phyloP scores from a whole-genome alignment of 345 rosid species.

The Carallia pectinifolia region DNA sequence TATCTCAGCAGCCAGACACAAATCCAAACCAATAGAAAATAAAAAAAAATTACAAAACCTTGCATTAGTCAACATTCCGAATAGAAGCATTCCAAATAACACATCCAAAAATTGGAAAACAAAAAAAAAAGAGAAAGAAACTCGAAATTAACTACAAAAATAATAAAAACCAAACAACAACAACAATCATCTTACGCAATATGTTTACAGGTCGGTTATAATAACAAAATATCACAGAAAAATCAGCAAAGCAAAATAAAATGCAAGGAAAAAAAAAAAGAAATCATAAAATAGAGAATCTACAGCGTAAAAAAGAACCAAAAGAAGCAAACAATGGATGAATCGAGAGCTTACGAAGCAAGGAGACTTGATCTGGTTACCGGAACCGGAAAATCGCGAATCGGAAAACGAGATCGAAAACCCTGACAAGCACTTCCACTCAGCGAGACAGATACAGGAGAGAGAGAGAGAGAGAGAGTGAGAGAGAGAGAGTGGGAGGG shows the following conservation, averaged over 20 bases:
- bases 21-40: background rate
- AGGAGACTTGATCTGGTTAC: constrained; percentile 52
- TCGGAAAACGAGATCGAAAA: constrained; percentile 25
- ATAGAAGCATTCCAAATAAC: constrained; percentile 16
- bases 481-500: constrained; percentile 5
- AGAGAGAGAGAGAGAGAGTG: constrained; percentile 6
- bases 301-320: background rate
- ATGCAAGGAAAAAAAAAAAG: background rate
- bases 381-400: constrained; percentile 25
- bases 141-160: background rate
- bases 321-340: constrained; percentile 5
- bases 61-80: constrained; percentile 3
- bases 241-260: background rate
- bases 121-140: background rate
- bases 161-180: background rate
- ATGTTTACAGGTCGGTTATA: background rate
- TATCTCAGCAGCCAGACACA: constrained; percentile 7
- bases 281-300: background rate
- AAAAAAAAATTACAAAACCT: background rate
- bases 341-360: constrained; percentile 50
- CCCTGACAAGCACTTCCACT: constrained; percentile 12
- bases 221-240: background rate
- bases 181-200: background rate
- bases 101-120: background rate
- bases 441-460: background rate